phyloP scores from a whole-genome alignment of 768 basidiomycete genomes.

The Asterophora lycoperdoides region DNA sequence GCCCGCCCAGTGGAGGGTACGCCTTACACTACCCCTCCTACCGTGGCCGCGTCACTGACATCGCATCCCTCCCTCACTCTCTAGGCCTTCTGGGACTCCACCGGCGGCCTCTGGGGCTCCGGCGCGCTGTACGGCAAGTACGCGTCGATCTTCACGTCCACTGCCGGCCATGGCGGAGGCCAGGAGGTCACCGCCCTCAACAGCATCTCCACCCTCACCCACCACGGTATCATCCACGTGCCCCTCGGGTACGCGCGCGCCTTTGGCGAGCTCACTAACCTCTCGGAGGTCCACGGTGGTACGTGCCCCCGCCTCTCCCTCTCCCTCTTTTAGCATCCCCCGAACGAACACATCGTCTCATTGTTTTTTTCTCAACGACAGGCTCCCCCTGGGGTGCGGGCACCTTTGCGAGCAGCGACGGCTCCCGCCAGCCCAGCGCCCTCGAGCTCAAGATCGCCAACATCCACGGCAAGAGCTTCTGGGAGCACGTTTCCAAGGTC shows the following conservation, averaged over 20 bases:
- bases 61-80: background rate
- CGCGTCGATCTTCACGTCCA: conserved; percentile 70
- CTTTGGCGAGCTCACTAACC: conserved; percentile 34
- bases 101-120: conserved; percentile 58
- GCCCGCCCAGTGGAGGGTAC: conserved; percentile 77
- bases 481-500: conserved; percentile 42
- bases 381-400: conserved; percentile 82
- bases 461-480: conserved; percentile 57
- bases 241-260: conserved; percentile 65
- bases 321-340: background rate
- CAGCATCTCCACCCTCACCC: conserved; percentile 54
- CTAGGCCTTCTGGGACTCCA: conserved; percentile 76
- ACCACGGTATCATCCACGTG: conserved; percentile 71
- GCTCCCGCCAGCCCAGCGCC: conserved; percentile 53
- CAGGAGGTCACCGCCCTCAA: conserved; percentile 59
- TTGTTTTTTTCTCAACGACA: conserved; percentile 23
- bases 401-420: conserved; percentile 51
- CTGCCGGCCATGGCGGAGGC: conserved; percentile 69
- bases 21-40: too few species aligned
- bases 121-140: conserved; percentile 72
- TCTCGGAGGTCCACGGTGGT: conserved; percentile 60
- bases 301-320: too few species aligned
- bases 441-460: conserved; percentile 56
- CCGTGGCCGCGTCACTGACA: conserved; percentile 3
- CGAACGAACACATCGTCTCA: background rate